Evolutionary conservation across 345 rosid species (phyloP).

Genomic region (Syzygium aqueum): DNA sequence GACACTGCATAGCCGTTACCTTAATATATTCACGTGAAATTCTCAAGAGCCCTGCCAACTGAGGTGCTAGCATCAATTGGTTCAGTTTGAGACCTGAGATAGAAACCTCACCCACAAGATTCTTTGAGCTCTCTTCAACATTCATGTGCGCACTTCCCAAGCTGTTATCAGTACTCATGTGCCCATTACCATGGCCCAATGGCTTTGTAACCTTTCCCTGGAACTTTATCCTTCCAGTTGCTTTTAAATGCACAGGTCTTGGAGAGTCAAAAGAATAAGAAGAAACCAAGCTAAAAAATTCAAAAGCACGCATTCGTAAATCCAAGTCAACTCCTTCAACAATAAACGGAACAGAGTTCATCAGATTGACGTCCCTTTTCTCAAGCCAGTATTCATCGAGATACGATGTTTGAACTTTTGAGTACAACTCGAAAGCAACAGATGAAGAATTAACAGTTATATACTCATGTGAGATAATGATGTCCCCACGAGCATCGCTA

Average conservation of each 20-base stretch:
- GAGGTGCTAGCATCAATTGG: slow-evolving; percentile 92
- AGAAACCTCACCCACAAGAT: slow-evolving; percentile 78
- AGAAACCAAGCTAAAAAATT: slow-evolving; percentile 79
- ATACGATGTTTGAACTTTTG: slow-evolving; percentile 74
- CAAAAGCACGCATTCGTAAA: slow-evolving; percentile 93
- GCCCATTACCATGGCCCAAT: slow-evolving; percentile 10
- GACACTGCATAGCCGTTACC: slow-evolving; percentile 23
- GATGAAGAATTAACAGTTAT: slow-evolving; percentile 78
- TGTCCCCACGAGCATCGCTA: slow-evolving; percentile 94
- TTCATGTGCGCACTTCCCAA: slow-evolving; percentile 14
- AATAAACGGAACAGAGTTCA: slow-evolving; percentile 43
- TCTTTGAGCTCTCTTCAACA: slow-evolving; percentile 19
- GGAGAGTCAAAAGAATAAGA: slow-evolving; percentile 93
- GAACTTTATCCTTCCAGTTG: slow-evolving; percentile 88
- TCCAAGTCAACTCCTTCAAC: slow-evolving; percentile 93
- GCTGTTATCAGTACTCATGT: slow-evolving; percentile 17
- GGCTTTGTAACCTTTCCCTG: slow-evolving; percentile 64
- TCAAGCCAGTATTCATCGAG: slow-evolving; percentile 45
- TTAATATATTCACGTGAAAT: slow-evolving; percentile 65
- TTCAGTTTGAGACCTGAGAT: slow-evolving; percentile 86
- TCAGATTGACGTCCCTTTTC: slow-evolving; percentile 25
- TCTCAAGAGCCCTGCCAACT: slow-evolving; percentile 69
- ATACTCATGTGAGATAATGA: slow-evolving; percentile 80
- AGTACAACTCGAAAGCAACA: slow-evolving; percentile 72
- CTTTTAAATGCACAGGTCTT: slow-evolving; percentile 85